A percentile compares a stretch with the other conserved stretches of the same genome.
These are phyloP conservation scores for Zelonia costaricensis DNA, from an alignment of 208 protist species.

Conservation along the genomic window DNA sequence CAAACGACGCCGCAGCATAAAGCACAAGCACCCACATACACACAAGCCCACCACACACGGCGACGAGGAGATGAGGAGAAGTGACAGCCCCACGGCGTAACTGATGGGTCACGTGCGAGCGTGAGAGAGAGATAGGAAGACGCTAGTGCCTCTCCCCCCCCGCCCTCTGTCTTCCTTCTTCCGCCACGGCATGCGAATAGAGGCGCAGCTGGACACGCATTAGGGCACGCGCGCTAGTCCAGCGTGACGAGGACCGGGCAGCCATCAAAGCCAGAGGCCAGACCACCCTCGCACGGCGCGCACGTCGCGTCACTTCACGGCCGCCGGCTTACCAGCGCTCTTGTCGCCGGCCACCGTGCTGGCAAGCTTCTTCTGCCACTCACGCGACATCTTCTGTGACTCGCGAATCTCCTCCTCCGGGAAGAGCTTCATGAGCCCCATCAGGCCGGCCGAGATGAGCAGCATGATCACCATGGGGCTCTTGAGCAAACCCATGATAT, in stretches of 20 bases:
- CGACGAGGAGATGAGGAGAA: too few species aligned
- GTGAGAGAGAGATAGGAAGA: too few species aligned
- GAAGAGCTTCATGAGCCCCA: constrained; percentile 77
- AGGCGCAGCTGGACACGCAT: neutral
- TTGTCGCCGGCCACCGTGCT: constrained; percentile 31
- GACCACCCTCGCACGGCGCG: too few species aligned
- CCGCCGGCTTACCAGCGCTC: constrained; percentile 2
- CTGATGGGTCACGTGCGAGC: too few species aligned
- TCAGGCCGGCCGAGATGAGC: constrained; percentile 54
- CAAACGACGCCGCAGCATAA: too few species aligned
- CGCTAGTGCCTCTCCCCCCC: neutral
- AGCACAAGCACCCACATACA: too few species aligned
- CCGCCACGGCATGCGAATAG: neutral
- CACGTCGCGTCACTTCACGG: too few species aligned
- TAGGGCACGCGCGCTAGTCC: neutral
- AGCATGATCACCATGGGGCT: constrained; percentile 88
- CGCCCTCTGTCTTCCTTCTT: neutral
- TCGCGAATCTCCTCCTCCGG: constrained; percentile 80
- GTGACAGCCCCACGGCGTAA: too few species aligned
- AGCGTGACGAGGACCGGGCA: neutral
- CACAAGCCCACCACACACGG: too few species aligned
- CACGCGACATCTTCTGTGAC: constrained; percentile 62
- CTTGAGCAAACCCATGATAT: constrained; percentile 54
- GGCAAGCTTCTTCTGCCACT: constrained; percentile 58
- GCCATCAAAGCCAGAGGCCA: neutral